Percentiles rank a stretch among this genome's conserved stretches.
phyloP scores from a whole-genome alignment of 108 stramenopile species.

The Cyclotella atomus region DNA sequence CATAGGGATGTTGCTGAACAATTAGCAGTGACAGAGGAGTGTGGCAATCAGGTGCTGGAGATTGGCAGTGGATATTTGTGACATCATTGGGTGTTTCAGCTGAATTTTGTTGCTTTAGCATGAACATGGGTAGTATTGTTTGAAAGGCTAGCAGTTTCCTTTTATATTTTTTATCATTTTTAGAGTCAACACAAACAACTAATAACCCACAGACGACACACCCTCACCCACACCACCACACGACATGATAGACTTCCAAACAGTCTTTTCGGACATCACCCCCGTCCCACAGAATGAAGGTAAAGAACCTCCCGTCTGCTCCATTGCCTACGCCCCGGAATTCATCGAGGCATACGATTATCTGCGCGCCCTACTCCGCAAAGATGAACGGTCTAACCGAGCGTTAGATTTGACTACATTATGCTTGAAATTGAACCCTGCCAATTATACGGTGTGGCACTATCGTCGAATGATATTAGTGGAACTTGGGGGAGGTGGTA shows the following conservation, averaged over 20 bases:
- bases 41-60: no score
- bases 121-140: no score
- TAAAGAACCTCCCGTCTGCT: slow-evolving; percentile 79
- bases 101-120: no score
- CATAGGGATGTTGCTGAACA: no score
- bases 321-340: slow-evolving; percentile 85
- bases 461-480: slow-evolving; percentile 83
- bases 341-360: slow-evolving; percentile 86
- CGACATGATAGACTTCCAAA: slow-evolving; percentile 34
- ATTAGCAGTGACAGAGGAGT: no score
- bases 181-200: no score
- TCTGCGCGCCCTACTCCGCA: slow-evolving; percentile 81
- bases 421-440: slow-evolving; percentile 90
- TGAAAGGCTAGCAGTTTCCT: no score
- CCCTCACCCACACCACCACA: no score
- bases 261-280: slow-evolving; percentile 66
- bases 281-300: slow-evolving; percentile 94
- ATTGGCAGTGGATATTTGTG: no score
- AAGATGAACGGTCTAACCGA: slow-evolving; percentile 76
- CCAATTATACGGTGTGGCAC: slow-evolving; percentile 98
- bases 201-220: no score
- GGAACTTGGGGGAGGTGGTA: slow-evolving; percentile 28
- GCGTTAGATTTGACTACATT: slow-evolving; percentile 80
- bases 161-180: no score
- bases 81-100: no score